phyloP scores from a whole-genome alignment of 139 green algal species.

The Asterochloris sp. region DNA sequence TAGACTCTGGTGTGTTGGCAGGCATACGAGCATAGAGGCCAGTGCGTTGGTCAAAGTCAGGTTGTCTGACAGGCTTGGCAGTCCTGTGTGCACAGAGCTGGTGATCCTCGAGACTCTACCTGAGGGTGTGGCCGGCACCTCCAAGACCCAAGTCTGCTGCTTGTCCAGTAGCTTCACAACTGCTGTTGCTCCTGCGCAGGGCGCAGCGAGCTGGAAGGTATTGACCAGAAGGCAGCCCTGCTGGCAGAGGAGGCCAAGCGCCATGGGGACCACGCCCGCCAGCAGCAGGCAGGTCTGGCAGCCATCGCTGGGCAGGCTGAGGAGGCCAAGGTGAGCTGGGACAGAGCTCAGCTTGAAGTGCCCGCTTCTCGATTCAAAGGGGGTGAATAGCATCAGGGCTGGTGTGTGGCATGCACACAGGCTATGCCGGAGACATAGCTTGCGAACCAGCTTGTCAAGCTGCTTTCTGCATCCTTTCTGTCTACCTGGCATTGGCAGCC shows the following conservation, averaged over 20 bases:
- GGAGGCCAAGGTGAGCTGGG: too few species aligned
- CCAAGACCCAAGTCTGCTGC: not conserved
- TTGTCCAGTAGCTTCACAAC: not conserved
- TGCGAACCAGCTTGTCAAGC: not conserved
- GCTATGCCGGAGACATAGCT: not conserved
- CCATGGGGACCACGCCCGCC: not conserved
- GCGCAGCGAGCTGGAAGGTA: not conserved
- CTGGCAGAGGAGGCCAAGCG: conserved; percentile 2
- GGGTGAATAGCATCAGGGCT: not conserved
- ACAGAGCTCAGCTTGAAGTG: too few species aligned
- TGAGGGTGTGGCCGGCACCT: not conserved
- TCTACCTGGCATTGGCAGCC: too few species aligned
- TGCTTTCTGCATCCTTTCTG: too few species aligned
- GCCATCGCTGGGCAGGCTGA: not conserved
- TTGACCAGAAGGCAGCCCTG: not conserved
- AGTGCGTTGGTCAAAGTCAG: not conserved
- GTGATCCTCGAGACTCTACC: not conserved
- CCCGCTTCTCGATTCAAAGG: not conserved
- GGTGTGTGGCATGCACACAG: not conserved
- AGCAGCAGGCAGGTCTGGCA: conserved; percentile 4
- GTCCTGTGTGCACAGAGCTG: not conserved
- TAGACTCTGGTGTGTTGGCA: not conserved
- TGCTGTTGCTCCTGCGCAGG: not conserved
- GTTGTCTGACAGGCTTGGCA: not conserved
- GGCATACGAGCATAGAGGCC: not conserved